Conservation (phyloP, 176 grass and related monocot genomes). For the Carex cristatella region DNA sequence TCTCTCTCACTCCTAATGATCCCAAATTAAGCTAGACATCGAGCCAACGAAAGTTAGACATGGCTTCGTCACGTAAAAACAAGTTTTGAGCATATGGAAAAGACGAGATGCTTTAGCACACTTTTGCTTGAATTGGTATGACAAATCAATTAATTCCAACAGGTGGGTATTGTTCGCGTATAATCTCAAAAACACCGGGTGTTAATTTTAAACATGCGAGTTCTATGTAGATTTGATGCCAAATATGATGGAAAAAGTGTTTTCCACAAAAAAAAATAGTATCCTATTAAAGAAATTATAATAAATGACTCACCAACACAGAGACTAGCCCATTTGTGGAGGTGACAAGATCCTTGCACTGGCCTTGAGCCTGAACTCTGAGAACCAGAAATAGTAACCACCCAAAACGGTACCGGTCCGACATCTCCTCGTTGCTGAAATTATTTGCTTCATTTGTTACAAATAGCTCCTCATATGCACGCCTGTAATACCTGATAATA, state of each 20-base stretch:
- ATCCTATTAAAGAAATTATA: not conserved
- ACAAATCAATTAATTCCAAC: not conserved
- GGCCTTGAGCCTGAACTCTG: slow-evolving; percentile 63
- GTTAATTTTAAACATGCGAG: not conserved
- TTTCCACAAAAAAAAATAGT: not conserved
- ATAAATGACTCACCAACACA: slow-evolving; percentile 41
- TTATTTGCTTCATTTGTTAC: slow-evolving; percentile 39
- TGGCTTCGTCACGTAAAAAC: not conserved
- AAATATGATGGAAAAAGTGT: not conserved
- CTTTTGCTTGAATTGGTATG: not conserved
- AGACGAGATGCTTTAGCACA: not conserved
- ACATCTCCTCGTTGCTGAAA: slow-evolving; percentile 34
- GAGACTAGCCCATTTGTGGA: slow-evolving; percentile 80
- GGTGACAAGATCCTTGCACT: slow-evolving; percentile 91
- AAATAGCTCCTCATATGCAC: slow-evolving; percentile 86
- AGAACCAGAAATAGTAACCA: slow-evolving; percentile 86
- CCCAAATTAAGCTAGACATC: not conserved
- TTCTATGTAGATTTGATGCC: not conserved
- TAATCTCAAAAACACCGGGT: not conserved
- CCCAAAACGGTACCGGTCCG: slow-evolving; percentile 78
- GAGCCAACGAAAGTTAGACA: not conserved
- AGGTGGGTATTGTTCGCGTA: not conserved
- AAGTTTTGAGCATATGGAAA: not conserved
- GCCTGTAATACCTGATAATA: slow-evolving; percentile 69
- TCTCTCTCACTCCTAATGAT: not conserved